A percentile compares a stretch with the other conserved stretches of the same genome.
phyloP scores from a whole-genome alignment of 495 filamentous ascomycete species.

The Friedmanniomyces endolithicus region DNA sequence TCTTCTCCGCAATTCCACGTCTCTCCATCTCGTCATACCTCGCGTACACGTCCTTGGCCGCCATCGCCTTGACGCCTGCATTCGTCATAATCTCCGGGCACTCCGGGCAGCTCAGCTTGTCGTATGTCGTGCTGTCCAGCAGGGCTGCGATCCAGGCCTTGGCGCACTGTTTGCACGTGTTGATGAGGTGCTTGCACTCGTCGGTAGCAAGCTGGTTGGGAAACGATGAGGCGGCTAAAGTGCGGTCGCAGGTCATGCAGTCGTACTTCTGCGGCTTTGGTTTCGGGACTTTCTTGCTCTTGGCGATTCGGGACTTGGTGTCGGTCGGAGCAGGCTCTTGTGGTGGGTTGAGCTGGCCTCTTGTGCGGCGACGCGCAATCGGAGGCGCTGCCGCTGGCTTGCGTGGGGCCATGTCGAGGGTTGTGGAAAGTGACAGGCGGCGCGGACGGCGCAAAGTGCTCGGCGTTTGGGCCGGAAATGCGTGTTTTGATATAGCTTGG shows the following conservation, averaged over 20 bases:
- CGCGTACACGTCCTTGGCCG: constrained; percentile 1
- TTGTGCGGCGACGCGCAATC: too few relatives aligned
- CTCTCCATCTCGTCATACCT: constrained; percentile 3
- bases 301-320: constrained; percentile 2
- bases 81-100: constrained; percentile 12
- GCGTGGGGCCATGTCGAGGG: background rate
- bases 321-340: background rate
- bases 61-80: constrained; percentile 2
- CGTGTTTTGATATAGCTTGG: too few relatives aligned
- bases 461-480: too few relatives aligned
- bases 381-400: background rate
- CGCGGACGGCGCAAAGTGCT: background rate
- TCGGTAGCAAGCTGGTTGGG: constrained; percentile 6
- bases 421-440: background rate
- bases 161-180: constrained; percentile 15
- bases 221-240: constrained; percentile 3
- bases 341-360: too few relatives aligned
- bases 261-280: background rate
- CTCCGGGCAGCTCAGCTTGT: constrained; percentile 11
- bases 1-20: constrained; percentile 5
- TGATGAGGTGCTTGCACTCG: constrained; percentile 13
- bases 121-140: constrained; percentile 10
- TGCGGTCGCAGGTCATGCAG: constrained; percentile 12
- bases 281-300: background rate
- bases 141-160: constrained; percentile 6